phyloP scores from a whole-genome alignment of 192 early-diverging fungal genomes.

The Podila minutissima region DNA sequence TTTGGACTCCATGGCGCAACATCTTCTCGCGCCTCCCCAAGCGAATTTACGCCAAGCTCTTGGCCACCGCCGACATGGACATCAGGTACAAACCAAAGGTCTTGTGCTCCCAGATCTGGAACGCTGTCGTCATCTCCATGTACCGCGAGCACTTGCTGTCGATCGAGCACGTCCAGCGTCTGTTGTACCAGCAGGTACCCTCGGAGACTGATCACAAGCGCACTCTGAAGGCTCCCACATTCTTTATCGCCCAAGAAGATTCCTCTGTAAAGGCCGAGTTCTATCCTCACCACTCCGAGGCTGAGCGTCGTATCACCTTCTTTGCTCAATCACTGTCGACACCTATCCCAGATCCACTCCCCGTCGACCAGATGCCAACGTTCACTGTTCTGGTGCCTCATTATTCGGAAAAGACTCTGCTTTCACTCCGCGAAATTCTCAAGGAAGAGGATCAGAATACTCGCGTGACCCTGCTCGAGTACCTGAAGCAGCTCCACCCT shows the following conservation, averaged over 20 bases:
- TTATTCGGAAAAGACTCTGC: slow-evolving; percentile 81
- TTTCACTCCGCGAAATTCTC: slow-evolving; percentile 81
- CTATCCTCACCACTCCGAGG: slow-evolving; percentile 75
- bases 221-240: slow-evolving; percentile 69
- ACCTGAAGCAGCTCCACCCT: slow-evolving; percentile 75
- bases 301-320: slow-evolving; percentile 80
- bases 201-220: slow-evolving; percentile 57
- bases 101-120: slow-evolving; percentile 81
- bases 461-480: slow-evolving; percentile 79
- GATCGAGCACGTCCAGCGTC: slow-evolving; percentile 71
- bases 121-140: slow-evolving; percentile 81
- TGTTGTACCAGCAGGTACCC: slow-evolving; percentile 74
- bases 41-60: slow-evolving; percentile 75
- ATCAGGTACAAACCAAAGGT: slow-evolving; percentile 78
- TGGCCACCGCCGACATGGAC: slow-evolving; percentile 73
- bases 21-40: slow-evolving; percentile 78
- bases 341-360: slow-evolving; percentile 75
- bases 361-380: slow-evolving; percentile 81
- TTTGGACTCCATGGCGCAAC: slow-evolving; percentile 81
- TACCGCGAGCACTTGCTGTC: slow-evolving; percentile 79
- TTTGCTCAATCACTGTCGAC: slow-evolving; percentile 85
- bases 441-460: slow-evolving; percentile 79
- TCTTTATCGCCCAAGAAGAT: slow-evolving; percentile 79
- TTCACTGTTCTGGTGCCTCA: slow-evolving; percentile 84
- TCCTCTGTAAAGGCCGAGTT: slow-evolving; percentile 71